Evolutionary conservation across 345 rosid species (phyloP).

Genomic region (Leavenworthia alabamica): DNA sequence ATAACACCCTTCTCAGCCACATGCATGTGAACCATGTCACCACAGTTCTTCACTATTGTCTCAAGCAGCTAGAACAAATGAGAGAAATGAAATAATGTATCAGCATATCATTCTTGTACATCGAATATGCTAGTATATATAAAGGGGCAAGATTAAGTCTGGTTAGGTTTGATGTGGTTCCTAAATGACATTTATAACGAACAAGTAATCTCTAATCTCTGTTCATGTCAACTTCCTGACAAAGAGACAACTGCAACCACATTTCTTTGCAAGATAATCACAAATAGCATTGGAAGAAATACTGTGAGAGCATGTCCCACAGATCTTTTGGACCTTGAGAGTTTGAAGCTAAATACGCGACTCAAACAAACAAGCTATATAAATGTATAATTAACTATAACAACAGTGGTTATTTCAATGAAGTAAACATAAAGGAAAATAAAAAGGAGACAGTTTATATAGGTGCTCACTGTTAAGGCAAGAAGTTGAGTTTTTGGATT

Average conservation of each 20-base stretch:
- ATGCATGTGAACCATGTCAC: slow-evolving; percentile 98
- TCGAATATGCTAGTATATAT: neutral
- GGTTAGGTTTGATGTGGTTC: neutral
- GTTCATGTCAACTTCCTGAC: neutral
- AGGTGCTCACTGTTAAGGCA: slow-evolving; percentile 77
- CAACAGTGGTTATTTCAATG: neutral
- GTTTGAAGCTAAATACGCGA: too few relatives aligned
- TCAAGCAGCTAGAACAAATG: slow-evolving; percentile 64
- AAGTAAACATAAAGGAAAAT: too few relatives aligned
- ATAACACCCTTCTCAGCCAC: slow-evolving; percentile 97
- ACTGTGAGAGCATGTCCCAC: too few relatives aligned
- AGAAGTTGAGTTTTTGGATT: slow-evolving; percentile 93
- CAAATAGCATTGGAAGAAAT: neutral
- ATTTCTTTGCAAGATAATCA: neutral
- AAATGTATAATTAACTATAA: neutral
- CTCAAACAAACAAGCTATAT: too few relatives aligned
- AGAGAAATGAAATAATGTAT: neutral
- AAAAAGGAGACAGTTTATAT: slow-evolving; percentile 1
- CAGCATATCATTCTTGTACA: neutral
- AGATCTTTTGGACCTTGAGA: neutral
- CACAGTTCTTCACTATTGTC: slow-evolving; percentile 95
- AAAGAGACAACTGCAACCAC: neutral
- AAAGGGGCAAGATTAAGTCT: neutral
- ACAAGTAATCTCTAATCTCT: slow-evolving; percentile 1
- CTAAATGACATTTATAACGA: neutral